Evolutionary conservation across 352 stramenopile species (phyloP).

Genomic region (Phytophthora rubi): DNA sequence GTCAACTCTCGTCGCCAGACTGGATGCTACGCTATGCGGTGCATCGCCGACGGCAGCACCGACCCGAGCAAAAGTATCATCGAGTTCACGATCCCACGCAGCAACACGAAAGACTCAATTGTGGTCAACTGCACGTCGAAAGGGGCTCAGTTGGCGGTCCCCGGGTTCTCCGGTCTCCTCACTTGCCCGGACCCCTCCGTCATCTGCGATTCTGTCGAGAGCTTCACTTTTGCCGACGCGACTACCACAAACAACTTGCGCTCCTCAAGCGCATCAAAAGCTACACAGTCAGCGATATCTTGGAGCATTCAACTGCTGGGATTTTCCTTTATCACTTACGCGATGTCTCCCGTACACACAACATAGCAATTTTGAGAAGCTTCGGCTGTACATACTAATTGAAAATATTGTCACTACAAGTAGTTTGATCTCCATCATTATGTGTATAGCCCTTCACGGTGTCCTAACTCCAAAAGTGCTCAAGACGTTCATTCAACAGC

Average conservation of each 20-base stretch:
- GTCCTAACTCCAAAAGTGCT: conserved; percentile 28
- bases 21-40: conserved; percentile 82
- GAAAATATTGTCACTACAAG: not conserved
- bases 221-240: conserved; percentile 25
- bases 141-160: conserved; percentile 47
- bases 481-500: conserved; percentile 34
- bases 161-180: conserved; percentile 59
- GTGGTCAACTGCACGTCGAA: conserved; percentile 58
- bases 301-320: conserved; percentile 6
- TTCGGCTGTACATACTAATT: not conserved
- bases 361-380: not conserved
- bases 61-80: conserved; percentile 35
- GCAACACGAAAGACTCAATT: conserved; percentile 25
- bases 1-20: conserved; percentile 67
- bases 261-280: conserved; percentile 14
- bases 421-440: not conserved
- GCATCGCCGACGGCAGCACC: conserved; percentile 32
- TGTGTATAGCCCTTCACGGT: not conserved
- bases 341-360: not conserved
- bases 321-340: not conserved
- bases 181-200: conserved; percentile 76
- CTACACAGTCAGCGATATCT: not conserved
- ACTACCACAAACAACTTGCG: conserved; percentile 24
- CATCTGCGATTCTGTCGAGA: conserved; percentile 49
- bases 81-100: conserved; percentile 54